Conservation (phyloP, 106 monocot species). For the Posidonia australis region DNA sequence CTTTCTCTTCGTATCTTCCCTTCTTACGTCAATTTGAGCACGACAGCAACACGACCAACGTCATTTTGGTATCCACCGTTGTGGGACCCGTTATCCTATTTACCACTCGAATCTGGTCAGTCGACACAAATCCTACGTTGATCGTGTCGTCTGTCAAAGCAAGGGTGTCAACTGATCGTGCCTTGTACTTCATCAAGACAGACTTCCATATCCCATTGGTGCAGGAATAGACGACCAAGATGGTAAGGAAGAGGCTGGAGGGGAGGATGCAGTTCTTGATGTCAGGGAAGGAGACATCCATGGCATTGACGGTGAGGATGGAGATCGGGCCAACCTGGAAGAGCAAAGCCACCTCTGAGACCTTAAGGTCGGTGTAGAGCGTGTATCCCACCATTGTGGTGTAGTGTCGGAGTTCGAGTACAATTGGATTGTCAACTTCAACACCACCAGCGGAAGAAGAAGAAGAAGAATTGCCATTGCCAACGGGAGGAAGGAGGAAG, state of each 20-base stretch:
- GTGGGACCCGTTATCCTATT: constrained; percentile 26
- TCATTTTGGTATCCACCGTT: constrained; percentile 34
- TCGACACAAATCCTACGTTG: constrained; percentile 41
- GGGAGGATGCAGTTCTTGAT: constrained; percentile 13
- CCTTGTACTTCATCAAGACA: constrained; percentile 30
- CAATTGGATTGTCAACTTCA: constrained; percentile 61
- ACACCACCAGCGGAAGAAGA: neutral
- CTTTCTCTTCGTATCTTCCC: no score
- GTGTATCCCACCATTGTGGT: constrained; percentile 51
- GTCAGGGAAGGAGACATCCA: constrained; percentile 33
- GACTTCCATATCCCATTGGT: constrained; percentile 19
- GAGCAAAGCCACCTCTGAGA: constrained; percentile 53
- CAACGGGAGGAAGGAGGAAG: neutral
- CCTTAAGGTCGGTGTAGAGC: constrained; percentile 72
- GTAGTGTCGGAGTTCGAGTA: constrained; percentile 48
- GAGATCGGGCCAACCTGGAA: constrained; percentile 41
- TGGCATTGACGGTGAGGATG: constrained; percentile 54
- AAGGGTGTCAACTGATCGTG: constrained; percentile 51
- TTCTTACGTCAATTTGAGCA: constrained; percentile 55
- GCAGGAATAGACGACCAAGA: no score
- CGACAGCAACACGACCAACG: constrained; percentile 33
- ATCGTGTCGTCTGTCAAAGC: constrained; percentile 29
- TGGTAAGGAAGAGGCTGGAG: no score
- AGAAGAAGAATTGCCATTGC: neutral
- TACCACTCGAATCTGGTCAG: constrained; percentile 58